Conservation (phyloP, 2,329 filamentous ascomycete genomes). For the Elsinoe fawcettii region DNA sequence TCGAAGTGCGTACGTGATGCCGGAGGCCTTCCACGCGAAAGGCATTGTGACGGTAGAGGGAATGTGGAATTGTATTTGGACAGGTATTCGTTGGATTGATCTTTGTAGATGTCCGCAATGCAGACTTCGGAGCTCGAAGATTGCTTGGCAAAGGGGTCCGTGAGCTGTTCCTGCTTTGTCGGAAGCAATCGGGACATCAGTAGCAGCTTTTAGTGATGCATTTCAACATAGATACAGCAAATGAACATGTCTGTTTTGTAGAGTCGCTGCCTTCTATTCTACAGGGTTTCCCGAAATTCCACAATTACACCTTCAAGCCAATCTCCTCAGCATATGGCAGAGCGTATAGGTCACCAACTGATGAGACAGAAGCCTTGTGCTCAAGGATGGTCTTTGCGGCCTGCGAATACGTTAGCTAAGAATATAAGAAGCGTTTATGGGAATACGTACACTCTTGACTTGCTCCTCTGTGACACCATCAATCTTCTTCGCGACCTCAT, state of each 20-base stretch:
- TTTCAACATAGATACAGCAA: neutral
- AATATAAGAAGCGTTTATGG: conserved; percentile 20
- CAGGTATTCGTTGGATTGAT: conserved; percentile 12
- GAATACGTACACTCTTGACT: conserved; percentile 66
- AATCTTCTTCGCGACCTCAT: conserved; percentile 68
- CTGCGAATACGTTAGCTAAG: conserved; percentile 41
- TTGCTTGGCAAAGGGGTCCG: neutral
- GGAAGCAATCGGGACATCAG: neutral
- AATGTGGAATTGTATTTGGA: conserved; percentile 17
- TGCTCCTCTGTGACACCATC: conserved; percentile 75
- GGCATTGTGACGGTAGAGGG: conserved; percentile 62
- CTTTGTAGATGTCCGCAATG: conserved; percentile 2
- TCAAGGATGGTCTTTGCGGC: conserved; percentile 81
- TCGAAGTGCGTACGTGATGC: conserved; percentile 68
- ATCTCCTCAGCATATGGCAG: conserved; percentile 92
- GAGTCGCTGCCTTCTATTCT: conserved; percentile 14
- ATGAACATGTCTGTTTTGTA: conserved; percentile 9
- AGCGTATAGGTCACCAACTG: conserved; percentile 83
- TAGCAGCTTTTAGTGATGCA: neutral
- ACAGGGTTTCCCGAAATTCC: conserved; percentile 8
- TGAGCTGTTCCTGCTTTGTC: neutral
- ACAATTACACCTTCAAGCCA: conserved; percentile 77
- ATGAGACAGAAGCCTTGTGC: conserved; percentile 78
- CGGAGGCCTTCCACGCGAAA: conserved; percentile 97
- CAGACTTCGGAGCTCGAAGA: neutral